These are phyloP conservation scores for Purshia tridentata DNA, from an alignment of 306 rosid species.

Conservation along the genomic window DNA sequence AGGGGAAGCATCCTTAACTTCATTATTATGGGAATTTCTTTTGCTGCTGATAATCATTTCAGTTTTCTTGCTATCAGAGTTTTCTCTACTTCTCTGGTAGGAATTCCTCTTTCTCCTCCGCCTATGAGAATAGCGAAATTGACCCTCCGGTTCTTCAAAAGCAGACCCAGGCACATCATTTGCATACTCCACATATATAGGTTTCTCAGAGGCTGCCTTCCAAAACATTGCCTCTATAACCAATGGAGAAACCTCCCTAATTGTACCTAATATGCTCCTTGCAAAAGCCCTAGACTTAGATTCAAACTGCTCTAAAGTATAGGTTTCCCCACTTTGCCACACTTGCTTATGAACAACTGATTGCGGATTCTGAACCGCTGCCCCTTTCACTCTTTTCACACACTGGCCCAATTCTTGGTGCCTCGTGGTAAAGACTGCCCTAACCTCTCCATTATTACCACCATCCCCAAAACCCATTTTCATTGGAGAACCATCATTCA, in stretches of 20 bases:
- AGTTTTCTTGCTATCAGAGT: constrained; percentile 42
- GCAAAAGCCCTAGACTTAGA: constrained; percentile 77
- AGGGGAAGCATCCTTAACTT: constrained; percentile 32
- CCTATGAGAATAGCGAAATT: constrained; percentile 54
- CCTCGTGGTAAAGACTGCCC: constrained; percentile 93
- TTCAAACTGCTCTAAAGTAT: constrained; percentile 92
- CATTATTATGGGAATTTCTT: constrained; percentile 27
- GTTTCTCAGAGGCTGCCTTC: constrained; percentile 92
- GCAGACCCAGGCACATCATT: constrained; percentile 99
- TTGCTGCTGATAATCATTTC: constrained; percentile 25
- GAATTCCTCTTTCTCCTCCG: constrained; percentile 72
- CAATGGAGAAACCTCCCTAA: constrained; percentile 77
- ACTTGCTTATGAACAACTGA: constrained; percentile 79
- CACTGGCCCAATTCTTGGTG: constrained; percentile 89
- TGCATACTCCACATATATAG: constrained; percentile 89
- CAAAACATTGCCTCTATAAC: constrained; percentile 88
- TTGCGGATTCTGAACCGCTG: constrained; percentile 40
- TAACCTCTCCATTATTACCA: constrained; percentile 46
- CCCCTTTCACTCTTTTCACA: constrained; percentile 59
- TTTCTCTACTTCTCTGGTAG: constrained; percentile 59
- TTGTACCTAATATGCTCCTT: constrained; percentile 48
- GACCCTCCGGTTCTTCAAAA: constrained; percentile 81
- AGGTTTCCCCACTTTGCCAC: constrained; percentile 94
- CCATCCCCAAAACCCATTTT: constrained; percentile 42
- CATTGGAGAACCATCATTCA: constrained; percentile 29